Evolutionary conservation across 179 eudicot genomes (phyloP), one percentile per base, ranked within the genome.

Genomic region (Camellia oleifera): DNA sequence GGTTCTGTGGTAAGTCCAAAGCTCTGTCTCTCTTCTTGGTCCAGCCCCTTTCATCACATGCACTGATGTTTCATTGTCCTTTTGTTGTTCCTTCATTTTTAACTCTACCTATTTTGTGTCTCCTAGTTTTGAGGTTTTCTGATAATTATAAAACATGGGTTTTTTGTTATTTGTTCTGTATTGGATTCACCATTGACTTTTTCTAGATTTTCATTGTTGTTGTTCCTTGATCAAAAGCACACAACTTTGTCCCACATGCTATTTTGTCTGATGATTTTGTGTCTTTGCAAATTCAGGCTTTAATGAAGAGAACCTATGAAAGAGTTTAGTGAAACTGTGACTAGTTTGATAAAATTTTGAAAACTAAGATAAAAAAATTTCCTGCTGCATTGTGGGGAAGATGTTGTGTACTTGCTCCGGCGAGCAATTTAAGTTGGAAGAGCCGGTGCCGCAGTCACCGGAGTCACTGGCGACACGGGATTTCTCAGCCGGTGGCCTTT

Each of bases 351-450:
- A 40, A 56, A 68, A 32, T 9, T 17, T 75, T 32, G 11, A 23
- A 46, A 75, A 48, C 52, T 45, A 6, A 20, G n/a, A 15, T 23
- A 4, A 73, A 4, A 56, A 61, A 56, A n/a, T 63, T 23, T 42
- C 32, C 74, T 82, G 69, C 32, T 72, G 50, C 8, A 69, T 44
- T 60, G 68, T 3, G 54, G 73, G 46, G 11, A 67, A 76, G 58
- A 89, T 95, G 98, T 80, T 95, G 95, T 95, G 97, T 81, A 89
- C 97, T 87, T 95, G 99, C 86, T 93, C 99, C 54, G 98, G 99
- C 50, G 97, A 95, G 89, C 95, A 92, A 79, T 91, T 92, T 79
- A 89, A 80, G 83, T 84, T 89, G 4, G 94, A 95, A 70, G 99
- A 95, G 75, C 83, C 84, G 6, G 85, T 71, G 7, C 89, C 94